A percentile compares a stretch with the other conserved stretches of the same genome.
These are phyloP conservation scores for Nothophoma quercina DNA, from an alignment of 2,329 filamentous ascomycete species.

Conservation along the genomic window DNA sequence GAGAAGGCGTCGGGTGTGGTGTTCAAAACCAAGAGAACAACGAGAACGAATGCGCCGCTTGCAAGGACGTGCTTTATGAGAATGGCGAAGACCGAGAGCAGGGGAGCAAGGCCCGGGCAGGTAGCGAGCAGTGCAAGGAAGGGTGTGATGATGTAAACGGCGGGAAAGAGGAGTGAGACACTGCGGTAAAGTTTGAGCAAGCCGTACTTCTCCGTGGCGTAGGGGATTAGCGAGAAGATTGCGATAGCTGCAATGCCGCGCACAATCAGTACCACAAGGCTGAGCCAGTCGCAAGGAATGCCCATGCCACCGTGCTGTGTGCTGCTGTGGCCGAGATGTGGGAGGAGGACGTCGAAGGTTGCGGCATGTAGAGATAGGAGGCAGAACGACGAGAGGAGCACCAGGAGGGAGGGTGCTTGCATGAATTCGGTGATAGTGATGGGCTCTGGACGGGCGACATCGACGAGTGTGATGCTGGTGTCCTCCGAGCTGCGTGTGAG, in stretches of 20 bases:
- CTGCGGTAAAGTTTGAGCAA: slow-evolving; percentile 55
- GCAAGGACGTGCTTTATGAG: slow-evolving; percentile 54
- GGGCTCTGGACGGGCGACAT: slow-evolving; percentile 50
- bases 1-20: slow-evolving; percentile 57
- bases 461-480: slow-evolving; percentile 42
- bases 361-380: slow-evolving; percentile 64
- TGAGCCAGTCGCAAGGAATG: slow-evolving; percentile 55
- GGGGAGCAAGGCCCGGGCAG: slow-evolving; percentile 44
- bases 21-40: slow-evolving; percentile 57
- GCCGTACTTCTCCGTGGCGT: slow-evolving; percentile 48
- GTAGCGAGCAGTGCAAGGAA: slow-evolving; percentile 49
- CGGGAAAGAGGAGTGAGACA: slow-evolving; percentile 50
- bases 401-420: slow-evolving; percentile 55
- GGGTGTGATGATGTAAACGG: slow-evolving; percentile 51
- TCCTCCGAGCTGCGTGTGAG: slow-evolving; percentile 50
- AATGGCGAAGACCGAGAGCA: slow-evolving; percentile 51
- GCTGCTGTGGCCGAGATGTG: slow-evolving; percentile 56
- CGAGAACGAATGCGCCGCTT: slow-evolving; percentile 52
- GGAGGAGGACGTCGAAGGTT: slow-evolving; percentile 60
- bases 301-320: slow-evolving; percentile 56
- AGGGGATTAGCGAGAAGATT: slow-evolving; percentile 50
- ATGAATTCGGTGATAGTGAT: slow-evolving; percentile 56
- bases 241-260: slow-evolving; percentile 51
- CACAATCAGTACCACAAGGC: slow-evolving; percentile 52
- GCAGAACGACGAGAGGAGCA: slow-evolving; percentile 59